phyloP scores from a whole-genome alignment of 2,329 filamentous ascomycete species.

The Aspergillus sp. region DNA sequence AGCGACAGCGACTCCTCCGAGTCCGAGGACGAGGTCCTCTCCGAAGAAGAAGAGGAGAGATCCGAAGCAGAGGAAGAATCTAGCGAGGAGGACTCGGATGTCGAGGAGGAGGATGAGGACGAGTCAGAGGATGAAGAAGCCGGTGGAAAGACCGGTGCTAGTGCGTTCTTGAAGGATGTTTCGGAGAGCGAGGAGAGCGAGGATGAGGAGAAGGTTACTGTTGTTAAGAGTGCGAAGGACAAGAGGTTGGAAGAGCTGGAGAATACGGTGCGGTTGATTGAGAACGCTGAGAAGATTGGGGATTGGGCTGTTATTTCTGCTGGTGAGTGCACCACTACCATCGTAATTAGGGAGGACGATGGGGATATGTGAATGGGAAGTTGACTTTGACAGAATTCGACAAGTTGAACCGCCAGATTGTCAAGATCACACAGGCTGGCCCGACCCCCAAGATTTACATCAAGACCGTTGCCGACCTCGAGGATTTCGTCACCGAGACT shows the following conservation, averaged over 20 bases:
- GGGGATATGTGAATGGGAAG: too few species aligned
- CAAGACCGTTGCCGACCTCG: slow-evolving; percentile 85
- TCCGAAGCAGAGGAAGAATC: slow-evolving; percentile 50
- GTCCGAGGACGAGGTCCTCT: slow-evolving; percentile 88
- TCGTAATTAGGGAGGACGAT: not conserved
- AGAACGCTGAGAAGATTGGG: slow-evolving; percentile 95
- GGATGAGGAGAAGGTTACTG: slow-evolving; percentile 75
- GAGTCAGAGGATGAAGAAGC: slow-evolving; percentile 47
- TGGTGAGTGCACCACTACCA: slow-evolving; percentile 51
- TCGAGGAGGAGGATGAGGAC: slow-evolving; percentile 54
- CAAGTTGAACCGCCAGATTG: slow-evolving; percentile 80
- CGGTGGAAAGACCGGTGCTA: slow-evolving; percentile 62
- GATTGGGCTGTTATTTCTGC: slow-evolving; percentile 91
- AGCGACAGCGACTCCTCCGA: slow-evolving; percentile 95
- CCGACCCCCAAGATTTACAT: slow-evolving; percentile 87
- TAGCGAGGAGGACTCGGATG: slow-evolving; percentile 50
- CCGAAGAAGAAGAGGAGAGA: slow-evolving; percentile 63
- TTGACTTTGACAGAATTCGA: slow-evolving; percentile 64
- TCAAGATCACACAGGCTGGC: slow-evolving; percentile 69
- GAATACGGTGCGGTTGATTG: slow-evolving; percentile 78
- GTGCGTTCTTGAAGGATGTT: slow-evolving; percentile 72
- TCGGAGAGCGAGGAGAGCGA: slow-evolving; percentile 75
- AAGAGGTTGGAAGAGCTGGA: slow-evolving; percentile 94
- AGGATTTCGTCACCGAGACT: slow-evolving; percentile 90
- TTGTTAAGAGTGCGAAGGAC: slow-evolving; percentile 96